Base-by-base conservation (phyloP, 1,284 basidiomycete species). In the Ceratobasidium sp. region DNA sequence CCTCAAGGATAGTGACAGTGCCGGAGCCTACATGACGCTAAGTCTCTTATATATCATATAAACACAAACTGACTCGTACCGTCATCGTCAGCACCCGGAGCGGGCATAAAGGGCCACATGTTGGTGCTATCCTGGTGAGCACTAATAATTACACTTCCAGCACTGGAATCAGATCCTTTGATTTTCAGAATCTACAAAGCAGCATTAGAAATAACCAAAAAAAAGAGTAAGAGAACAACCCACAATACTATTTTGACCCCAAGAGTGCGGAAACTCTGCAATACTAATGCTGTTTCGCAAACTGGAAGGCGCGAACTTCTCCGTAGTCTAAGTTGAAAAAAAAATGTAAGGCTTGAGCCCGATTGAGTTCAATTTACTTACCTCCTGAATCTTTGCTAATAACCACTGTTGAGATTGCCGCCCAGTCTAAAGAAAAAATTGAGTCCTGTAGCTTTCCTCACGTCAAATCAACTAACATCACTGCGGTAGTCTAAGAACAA, bases 91-190 rank as follows among this genome's bases (percentile, higher is more conserved):
- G 92, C 91, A 92, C 93, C 95, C 81, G 97, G 96, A 33, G 97
- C 95, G 72, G 94, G 90, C 46, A 95, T 87, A 88, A 97, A 97
- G 7, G 95, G 95, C 90, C 93, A 95, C 84, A 92, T 86, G 86
- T 96, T 97, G 44, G 93, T 95, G 79, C 93, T 95, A 83, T 99
- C 97, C 84, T 96, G 97, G 85, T 99, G 97, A 53, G 97, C 96
- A 42, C 93, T 92, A 81, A 95, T 87, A 79, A 95, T 86, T 56
- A 95, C 87, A 56, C 91, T 86, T 20, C 88, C 87, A 70, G 93
- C 90, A 42, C 83, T 85, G 13, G 86, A 83, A 51, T 91, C 90
- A 63, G 92, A 90, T 73, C 94, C 94, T 81, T 91, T 90, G 83
- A 95, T 93, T 82, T 89, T 89, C 72, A 90, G 87, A 82, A 95